Conservation (phyloP, 306 rosid species). For the Calophaca sinica region DNA sequence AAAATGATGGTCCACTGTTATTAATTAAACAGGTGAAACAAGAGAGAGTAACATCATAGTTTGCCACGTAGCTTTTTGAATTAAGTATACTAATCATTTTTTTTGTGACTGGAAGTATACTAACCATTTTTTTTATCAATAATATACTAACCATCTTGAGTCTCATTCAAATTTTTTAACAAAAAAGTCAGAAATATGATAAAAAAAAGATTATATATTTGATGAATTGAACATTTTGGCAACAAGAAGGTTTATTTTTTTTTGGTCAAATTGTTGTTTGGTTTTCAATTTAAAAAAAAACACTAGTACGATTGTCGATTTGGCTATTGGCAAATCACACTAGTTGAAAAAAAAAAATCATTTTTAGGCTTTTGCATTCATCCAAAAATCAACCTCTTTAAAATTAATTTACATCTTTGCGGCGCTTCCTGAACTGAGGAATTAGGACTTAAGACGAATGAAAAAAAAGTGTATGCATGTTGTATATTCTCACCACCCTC, state of each 20-base stretch:
- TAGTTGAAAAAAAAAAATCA: background rate
- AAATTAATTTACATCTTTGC: too few relatives aligned
- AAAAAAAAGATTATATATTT: background rate
- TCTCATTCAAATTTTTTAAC: background rate
- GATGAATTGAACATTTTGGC: conserved; percentile 4
- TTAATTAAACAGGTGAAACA: too few relatives aligned
- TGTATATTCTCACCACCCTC: too few relatives aligned
- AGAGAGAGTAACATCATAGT: too few relatives aligned
- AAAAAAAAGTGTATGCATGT: too few relatives aligned
- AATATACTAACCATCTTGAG: too few relatives aligned
- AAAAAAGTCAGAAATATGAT: background rate
- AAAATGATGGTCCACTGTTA: too few relatives aligned
- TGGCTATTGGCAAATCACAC: conserved; percentile 2
- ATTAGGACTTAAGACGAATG: background rate
- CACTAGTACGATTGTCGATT: background rate
- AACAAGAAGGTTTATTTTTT: background rate
- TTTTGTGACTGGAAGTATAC: too few relatives aligned
- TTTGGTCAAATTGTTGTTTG: background rate
- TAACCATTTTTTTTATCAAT: too few relatives aligned
- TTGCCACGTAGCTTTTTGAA: too few relatives aligned
- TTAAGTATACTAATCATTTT: too few relatives aligned
- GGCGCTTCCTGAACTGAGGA: background rate
- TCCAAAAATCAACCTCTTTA: conserved; percentile 13
- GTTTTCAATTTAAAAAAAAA: background rate
- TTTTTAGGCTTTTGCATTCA: background rate